Conservation (phyloP, 2,329 filamentous ascomycete genomes). For the Botrytis fabae region DNA sequence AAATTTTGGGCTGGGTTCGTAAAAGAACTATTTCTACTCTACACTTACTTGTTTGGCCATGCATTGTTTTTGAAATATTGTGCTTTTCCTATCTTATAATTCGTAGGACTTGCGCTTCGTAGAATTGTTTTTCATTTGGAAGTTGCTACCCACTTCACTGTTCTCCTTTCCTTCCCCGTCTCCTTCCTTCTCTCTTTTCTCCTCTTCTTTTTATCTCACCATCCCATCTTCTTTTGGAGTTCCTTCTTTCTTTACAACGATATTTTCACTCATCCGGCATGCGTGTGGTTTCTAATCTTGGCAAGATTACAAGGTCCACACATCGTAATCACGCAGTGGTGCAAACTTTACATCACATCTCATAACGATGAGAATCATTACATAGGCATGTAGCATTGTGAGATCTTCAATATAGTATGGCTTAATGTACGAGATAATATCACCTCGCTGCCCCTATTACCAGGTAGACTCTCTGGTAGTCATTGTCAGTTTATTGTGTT, state of each 20-base stretch:
- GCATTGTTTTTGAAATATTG: background rate
- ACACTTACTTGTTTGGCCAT: fast-evolving
- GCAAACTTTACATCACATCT: too few relatives aligned
- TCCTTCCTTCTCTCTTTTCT: too few relatives aligned
- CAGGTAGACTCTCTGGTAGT: too few relatives aligned
- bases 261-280: background rate
- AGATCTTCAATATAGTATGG: background rate
- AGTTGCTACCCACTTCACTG: background rate
- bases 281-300: fast-evolving
- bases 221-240: background rate
- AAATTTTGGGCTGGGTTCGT: fast-evolving
- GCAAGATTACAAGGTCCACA: background rate
- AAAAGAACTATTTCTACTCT: background rate
- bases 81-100: background rate
- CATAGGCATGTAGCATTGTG: background rate
- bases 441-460: too few relatives aligned
- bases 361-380: background rate
- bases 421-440: too few relatives aligned
- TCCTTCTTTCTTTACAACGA: background rate
- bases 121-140: background rate
- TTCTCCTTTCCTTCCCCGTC: background rate
- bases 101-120: background rate
- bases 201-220: background rate
- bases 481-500: fast-evolving
- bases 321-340: background rate